Conservation (phyloP, 2,329 filamentous ascomycete genomes). For the Colletotrichum spinosum region DNA sequence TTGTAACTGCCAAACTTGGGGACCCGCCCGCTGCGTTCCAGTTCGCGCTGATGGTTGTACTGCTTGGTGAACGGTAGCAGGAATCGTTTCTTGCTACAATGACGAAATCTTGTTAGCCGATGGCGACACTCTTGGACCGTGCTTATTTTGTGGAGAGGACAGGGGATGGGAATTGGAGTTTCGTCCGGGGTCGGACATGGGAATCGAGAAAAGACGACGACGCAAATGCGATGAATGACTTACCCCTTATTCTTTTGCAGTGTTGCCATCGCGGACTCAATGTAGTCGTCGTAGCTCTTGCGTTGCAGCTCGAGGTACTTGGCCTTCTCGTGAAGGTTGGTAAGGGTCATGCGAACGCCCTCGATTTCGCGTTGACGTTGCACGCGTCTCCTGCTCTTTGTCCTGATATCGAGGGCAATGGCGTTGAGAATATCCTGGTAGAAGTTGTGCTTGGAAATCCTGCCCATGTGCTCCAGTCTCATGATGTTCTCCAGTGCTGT, state of each 20-base stretch:
- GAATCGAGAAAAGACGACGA: background rate
- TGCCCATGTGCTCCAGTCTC: constrained; percentile 84
- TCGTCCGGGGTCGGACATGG: constrained; percentile 10
- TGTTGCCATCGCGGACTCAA: constrained; percentile 97
- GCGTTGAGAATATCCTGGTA: constrained; percentile 99
- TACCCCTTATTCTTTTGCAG: constrained; percentile 95
- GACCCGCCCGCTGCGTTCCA: constrained; percentile 87
- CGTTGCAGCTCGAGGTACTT: constrained; percentile 93
- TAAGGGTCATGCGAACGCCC: constrained; percentile 79
- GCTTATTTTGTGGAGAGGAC: constrained; percentile 29
- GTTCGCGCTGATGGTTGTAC: constrained; percentile 97
- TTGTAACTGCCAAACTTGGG: constrained; percentile 99
- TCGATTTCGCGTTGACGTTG: constrained; percentile 94
- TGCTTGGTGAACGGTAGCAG: constrained; percentile 97
- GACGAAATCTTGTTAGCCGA: constrained; percentile 42
- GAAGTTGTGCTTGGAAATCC: constrained; percentile 89
- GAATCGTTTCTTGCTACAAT: constrained; percentile 83
- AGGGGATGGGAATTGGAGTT: constrained; percentile 1
- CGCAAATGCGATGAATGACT: constrained; percentile 43
- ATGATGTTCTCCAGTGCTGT: constrained; percentile 95
- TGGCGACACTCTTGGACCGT: constrained; percentile 30
- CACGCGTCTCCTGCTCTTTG: constrained; percentile 92
- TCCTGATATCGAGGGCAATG: constrained; percentile 95
- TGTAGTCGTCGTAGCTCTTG: constrained; percentile 98
- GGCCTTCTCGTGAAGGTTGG: constrained; percentile 86